Evolutionary conservation across 1,139 yeast species (phyloP), one percentile per base, ranked within the genome.

Genomic region (Kluyveromyces marxianus): DNA sequence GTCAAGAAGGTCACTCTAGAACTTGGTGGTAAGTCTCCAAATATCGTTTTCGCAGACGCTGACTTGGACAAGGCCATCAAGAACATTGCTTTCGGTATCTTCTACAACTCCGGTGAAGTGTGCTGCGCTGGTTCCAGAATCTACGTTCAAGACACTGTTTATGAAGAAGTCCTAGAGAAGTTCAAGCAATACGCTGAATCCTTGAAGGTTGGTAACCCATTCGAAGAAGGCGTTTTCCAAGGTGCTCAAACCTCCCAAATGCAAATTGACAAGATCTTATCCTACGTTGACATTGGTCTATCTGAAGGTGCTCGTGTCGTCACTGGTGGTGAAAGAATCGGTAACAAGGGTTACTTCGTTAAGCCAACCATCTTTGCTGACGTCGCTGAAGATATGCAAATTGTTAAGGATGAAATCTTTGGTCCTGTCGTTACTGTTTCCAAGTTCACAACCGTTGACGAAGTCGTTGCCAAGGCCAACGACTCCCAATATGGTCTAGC

Each of bases 11-110:
- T 77, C 34, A 77, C 83, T 42, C 72, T 92, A 51, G 97, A 90
- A 66, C 72, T 92, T 42, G 97, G 97, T 43, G 97, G 97, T 21
- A 89, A 89, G 63, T 83, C 92, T 2, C 97, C 97, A 55, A 76
- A 77, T 60, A 74, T 78, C 50, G 74, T 78, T 42, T 77, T 78
- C 54, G 68, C 74, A 51, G 83, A 77, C 59, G 81, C 81, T 49
- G 69, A 78, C 58, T 55, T 79, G 48, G 72, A 72, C 41, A 60
- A 64, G 49, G 76, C 84, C 50, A 74, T 79, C 45, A 64, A 69
- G 48, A 68, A 69, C 57, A 70, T 74, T 52, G 66, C 74, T 38
- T 56, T 63, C 41, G 79, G 78, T 64, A 75, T 74, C 47, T 74
- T 70, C 68, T 79, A 69, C 70, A 79, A 80, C 69, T 76, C 84